Evolutionary conservation across 306 rosid species (phyloP), one percentile per base, ranked within the genome.

Genomic region (Sesbania bispinosa): DNA sequence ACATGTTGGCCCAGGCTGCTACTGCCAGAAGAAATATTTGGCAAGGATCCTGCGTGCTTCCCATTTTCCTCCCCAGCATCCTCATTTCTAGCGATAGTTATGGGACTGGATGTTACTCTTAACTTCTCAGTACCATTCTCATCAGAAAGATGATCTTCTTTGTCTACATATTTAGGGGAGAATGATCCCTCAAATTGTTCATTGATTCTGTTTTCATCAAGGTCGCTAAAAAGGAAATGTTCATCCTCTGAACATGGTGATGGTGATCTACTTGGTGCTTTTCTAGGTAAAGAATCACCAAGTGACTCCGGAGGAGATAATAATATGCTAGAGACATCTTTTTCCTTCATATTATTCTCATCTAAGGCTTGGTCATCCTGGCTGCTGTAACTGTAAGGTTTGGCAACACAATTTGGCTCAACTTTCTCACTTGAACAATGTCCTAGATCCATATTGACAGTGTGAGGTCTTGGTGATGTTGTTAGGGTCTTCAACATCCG

Each of bases 1-100:
- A 77, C 69, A 29, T 29, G 54, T 35, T 59, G 67, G 69, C 57
- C 68, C 73, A 78, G 57, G 54, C 60, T 51, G 46, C 57, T 71
- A 63, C 33, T 47, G 20, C 18, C 27, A 76, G 81, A 39, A 81
- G 77, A 57, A 77, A 86, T 47, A 77, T 23, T 83, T n/a, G 99
- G 96, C 81, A 91, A 76, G 35, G 99, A 94, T 71, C 64, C 87
- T 15, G 67, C 74, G 55, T 41, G 70, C 77, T 62, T 77, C 63
- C 41, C 75, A 73, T 68, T 85, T 73, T 86, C 80, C 50, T 74
- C 67, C 9, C 70, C 73, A 50, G 26, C 59, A 71, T 55, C 80
- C 57, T 50, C 71, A 21, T 39, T 79, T 79, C 77, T 57, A 18
- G 80, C 87, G 72, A 91, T 82, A 50, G 16, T 75, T 11, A 89